phyloP scores from a whole-genome alignment of 805 yeast species.

The Ogataea salicorniae region DNA sequence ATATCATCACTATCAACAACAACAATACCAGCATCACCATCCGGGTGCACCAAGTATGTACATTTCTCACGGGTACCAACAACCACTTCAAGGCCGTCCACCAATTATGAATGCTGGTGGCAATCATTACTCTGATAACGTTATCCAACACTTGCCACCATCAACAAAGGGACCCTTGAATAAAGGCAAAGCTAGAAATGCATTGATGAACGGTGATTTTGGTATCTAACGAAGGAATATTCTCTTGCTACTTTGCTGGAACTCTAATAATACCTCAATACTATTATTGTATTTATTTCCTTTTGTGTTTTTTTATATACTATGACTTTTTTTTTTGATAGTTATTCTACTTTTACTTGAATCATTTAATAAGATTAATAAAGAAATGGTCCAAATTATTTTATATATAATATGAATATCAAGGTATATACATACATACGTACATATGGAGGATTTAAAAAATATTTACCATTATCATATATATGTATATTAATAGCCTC shows the following conservation, averaged over 20 bases:
- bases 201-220: slow-evolving; percentile 60
- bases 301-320: no score
- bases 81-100: neutral
- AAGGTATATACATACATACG: no score
- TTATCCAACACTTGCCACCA: slow-evolving; percentile 45
- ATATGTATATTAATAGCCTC: no score
- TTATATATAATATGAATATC: no score
- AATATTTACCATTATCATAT: no score
- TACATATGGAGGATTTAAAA: no score
- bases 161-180: slow-evolving; percentile 36
- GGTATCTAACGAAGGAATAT: slow-evolving; percentile 43
- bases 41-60: neutral
- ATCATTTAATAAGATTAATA: no score
- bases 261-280: neutral
- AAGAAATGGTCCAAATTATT: no score
- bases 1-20: neutral
- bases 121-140: slow-evolving; percentile 31
- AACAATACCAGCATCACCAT: neutral
- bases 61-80: neutral
- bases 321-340: no score
- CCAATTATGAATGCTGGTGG: neutral
- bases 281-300: no score
- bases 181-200: slow-evolving; percentile 57
- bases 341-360: no score
- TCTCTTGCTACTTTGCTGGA: no score